Evolutionary conservation across 2,329 filamentous ascomycete species (phyloP), one percentile per base, ranked within the genome.

Genomic region (Pestalotiopsis sp.): DNA sequence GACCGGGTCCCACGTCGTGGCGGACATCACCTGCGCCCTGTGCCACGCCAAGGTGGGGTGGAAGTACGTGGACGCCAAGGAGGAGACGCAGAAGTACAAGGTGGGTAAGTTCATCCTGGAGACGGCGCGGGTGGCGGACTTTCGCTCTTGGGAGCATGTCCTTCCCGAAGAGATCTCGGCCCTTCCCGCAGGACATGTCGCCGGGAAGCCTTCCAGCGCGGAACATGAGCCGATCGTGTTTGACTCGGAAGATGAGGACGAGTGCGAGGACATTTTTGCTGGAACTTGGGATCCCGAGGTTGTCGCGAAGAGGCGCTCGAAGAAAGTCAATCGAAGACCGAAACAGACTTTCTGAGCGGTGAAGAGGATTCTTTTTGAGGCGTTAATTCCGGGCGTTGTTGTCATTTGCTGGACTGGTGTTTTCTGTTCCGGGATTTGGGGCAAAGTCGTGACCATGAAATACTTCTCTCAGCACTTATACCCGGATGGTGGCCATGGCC

Each of bases 91-190:
- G 77, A 85, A 84, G 75, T 92, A 92, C 82, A 92, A 92, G 78
- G 83, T 91, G 64, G 89, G 89, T 72, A 92, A 91, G 77, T 92
- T 88, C 75, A 91, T 92, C 38, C 77, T 92, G 52, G 90, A 92
- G 80, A 88, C 86, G 52, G 85, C 86, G 76, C 81, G 87, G 66
- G 86, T 90, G 17, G 82, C 87, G 27, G 81, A 83, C 13, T 81
- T 83, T 60, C 82, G 83, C 41, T 81, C 78, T 66, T 91, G 88
- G 89, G 88, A 87, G 73, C 85, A 87, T 68, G 76, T 76, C 9
- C 68, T 27, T 27, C 68, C 70, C 23, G 73, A 74, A 61, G 75
- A 76, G n/a, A 59, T 70, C 45, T 67, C 70, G 14, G 31, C 31
- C 31, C 72, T 72, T 17, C 58, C 75, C 13, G 74, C 72, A 25